Evolutionary conservation across 495 filamentous ascomycete genomes (phyloP), one percentile per base, ranked within the genome.

Genomic region (Xylaria palmicola): DNA sequence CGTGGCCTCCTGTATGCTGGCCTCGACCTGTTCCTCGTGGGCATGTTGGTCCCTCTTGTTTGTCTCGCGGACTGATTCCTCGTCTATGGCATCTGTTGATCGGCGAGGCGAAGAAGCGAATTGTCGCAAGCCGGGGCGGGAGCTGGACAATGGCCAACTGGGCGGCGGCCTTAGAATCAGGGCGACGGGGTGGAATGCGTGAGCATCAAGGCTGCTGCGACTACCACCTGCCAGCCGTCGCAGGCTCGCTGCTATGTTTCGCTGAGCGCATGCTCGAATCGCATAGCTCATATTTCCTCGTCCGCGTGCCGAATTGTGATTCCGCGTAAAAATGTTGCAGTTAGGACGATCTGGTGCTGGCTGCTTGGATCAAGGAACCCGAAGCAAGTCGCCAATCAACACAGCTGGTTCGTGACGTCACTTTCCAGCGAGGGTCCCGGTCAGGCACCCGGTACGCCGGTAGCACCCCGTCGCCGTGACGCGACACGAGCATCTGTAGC

Each of bases 11-110:
- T 66, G 74, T 62, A 60, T 71, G 50, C 56, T 73, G 55, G 22
- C 69, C 27, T 61, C 60, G 17, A 76, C 74, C 36, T 79, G 60
- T 36, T 76, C 59, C 53, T 78, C 75, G 24, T 75, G 66, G 34
- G 70, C 73, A 30, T 71, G 74, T 19, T 77, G 59, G 32, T 70
- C 64, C 52, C 72, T 73, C 40, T 81, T 64, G 53, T 71, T 66
- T n/a, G 74, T 64, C 19, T 71, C 65, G 30, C 68, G 75, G 12
- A 72, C 69, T 10, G 74, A 70, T 43, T 72, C 72, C 1, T 72
- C 70, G 32, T 24, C 19, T 6, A 67, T 56, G 10, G 30, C 13
- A 17, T 59, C 56, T 15, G 45, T 62, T 30, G 44, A 60, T 36
- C 39, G 24, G 19, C 41, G 47, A 17, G 26, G 43, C 9, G 67